These are phyloP conservation scores for Pythium phragmitis DNA, from an alignment of 352 stramenopile genomes.

Conservation along the genomic window DNA sequence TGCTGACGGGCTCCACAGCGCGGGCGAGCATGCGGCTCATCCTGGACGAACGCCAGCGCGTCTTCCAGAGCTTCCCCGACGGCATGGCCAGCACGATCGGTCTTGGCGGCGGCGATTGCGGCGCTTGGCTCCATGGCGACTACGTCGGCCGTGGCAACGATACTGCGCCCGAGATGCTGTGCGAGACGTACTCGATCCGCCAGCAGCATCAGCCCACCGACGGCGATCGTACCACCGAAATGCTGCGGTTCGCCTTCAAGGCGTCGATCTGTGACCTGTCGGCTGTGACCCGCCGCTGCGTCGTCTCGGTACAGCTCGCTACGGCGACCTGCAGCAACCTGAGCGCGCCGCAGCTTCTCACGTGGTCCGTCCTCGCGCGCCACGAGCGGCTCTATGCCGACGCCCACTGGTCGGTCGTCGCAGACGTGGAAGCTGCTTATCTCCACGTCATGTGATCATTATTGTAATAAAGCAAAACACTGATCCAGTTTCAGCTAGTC, in stretches of 20 bases:
- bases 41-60: conserved; percentile 29
- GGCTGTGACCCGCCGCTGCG: neutral
- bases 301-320: conserved; percentile 10
- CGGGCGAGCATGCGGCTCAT: conserved; percentile 21
- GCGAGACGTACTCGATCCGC: conserved; percentile 17
- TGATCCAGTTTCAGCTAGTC: too few relatives aligned
- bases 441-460: neutral
- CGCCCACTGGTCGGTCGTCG: conserved; percentile 9
- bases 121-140: conserved; percentile 27
- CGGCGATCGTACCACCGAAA: neutral
- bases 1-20: neutral
- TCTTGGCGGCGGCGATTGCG: conserved; percentile 3
- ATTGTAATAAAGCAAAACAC: too few relatives aligned
- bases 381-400: conserved; percentile 13
- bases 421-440: conserved; percentile 11
- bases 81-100: conserved; percentile 29
- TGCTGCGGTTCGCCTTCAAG: conserved; percentile 10
- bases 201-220: neutral
- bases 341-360: neutral
- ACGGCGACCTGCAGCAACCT: neutral
- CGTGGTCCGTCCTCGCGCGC: conserved; percentile 7
- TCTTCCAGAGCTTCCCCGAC: conserved; percentile 33
- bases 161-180: conserved; percentile 7
- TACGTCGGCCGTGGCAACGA: conserved; percentile 24
- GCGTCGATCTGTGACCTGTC: conserved; percentile 3